Conservation (phyloP, 192 early-diverging fungal genomes). For the Entomortierella beljakovae region DNA sequence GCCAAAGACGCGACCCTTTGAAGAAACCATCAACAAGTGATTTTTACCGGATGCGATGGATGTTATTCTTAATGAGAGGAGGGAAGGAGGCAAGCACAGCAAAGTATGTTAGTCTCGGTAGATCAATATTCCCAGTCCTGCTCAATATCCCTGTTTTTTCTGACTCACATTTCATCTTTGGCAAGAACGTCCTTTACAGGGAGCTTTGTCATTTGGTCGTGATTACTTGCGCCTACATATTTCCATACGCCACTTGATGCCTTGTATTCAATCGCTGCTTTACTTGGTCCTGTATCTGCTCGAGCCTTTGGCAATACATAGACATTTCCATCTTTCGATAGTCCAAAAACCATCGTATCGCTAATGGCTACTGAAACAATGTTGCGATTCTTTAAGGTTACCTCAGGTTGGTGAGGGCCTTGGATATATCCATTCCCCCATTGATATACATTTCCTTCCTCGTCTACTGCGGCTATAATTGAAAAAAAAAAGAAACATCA, state of each 20-base stretch:
- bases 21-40: constrained; percentile 56
- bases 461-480: constrained; percentile 53
- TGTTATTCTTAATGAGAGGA: constrained; percentile 21
- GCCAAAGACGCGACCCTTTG: constrained; percentile 52
- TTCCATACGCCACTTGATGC: constrained; percentile 18
- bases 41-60: constrained; percentile 52
- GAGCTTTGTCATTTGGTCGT: constrained; percentile 40
- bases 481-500: background rate
- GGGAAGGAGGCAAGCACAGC: background rate
- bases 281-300: constrained; percentile 28
- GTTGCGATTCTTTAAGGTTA: constrained; percentile 46
- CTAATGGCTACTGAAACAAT: constrained; percentile 42
- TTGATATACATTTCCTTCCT: constrained; percentile 55
- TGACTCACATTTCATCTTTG: constrained; percentile 25
- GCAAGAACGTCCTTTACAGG: constrained; percentile 26
- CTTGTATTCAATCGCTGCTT: constrained; percentile 38
- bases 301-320: constrained; percentile 49
- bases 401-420: constrained; percentile 31
- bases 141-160: background rate
- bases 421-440: constrained; percentile 53
- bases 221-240: constrained; percentile 28
- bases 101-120: background rate
- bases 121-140: background rate
- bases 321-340: constrained; percentile 37
- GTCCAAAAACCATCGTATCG: constrained; percentile 28